Base-by-base conservation (phyloP, 148 eudicot species). In the Cornus florida region DNA sequence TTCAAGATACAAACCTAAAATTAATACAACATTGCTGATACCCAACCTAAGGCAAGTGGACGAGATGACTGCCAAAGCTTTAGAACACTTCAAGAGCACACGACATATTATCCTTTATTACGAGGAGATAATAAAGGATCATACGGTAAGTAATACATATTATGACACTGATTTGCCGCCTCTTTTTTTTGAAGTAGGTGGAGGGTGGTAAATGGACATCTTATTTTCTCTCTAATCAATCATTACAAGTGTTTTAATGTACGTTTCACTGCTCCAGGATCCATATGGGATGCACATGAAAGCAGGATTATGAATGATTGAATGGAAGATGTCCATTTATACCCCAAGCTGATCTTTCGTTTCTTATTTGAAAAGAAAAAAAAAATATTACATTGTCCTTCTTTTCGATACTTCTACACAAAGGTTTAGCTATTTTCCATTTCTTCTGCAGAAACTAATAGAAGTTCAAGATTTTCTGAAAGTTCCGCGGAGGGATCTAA, bases 401-500 rank as follows among this genome's bases (percentile, higher is more conserved):
- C 69, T 57, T 75, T 60, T n/a, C 31, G 41, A 32, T 35, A n/a
- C 43, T 48, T 48, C 20, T 33, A 24, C 53, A 23, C 57, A 41
- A 22, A 8, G 17, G 64, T 60, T 35, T 35, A 10, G 38, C 32
- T 38, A n/a, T 41, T 67, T 81, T 5, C 35, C 22, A 64, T 68
- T 2, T 35, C 28, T 56, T 56, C 56, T 83, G 78, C 84, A 88
- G 93, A 86, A 87, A 75, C 41, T 92, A 79, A 60, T 78, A 3
- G 97, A 95, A n/a, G 92, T 92, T 81, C 92, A 90, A 86, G 93
- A 91, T 31, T 95, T 95, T 76, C 87, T 95, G 69, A 86, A 79
- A 86, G 89, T 92, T 14, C 93, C 97, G 9, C 84, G 72, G 65
- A 86, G 78, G 86, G 89, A 90, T 10, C 83, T 95, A 66, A 85